A percentile compares a stretch with the other conserved stretches of the same genome.
Conservation (phyloP, 257 asterid species). For the Plantago major region DNA sequence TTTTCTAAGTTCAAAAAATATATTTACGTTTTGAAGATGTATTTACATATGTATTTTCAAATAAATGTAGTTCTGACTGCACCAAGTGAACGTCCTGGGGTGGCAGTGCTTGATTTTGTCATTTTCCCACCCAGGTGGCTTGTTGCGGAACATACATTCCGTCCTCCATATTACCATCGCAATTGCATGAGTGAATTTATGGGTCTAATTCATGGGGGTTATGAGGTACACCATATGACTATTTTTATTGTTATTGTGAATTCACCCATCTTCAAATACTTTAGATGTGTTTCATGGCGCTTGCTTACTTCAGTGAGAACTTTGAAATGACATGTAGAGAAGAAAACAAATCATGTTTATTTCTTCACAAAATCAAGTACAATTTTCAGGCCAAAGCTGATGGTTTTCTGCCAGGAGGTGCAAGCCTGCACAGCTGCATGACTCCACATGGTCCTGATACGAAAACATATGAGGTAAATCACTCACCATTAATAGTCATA, state of each 20-base stretch:
- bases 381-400: constrained; percentile 89
- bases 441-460: constrained; percentile 99
- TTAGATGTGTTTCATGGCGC: constrained; percentile 1
- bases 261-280: constrained; percentile 4
- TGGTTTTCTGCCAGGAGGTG: constrained; percentile 96
- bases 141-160: constrained; percentile 96
- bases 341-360: background rate
- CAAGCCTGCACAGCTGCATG: constrained; percentile 99
- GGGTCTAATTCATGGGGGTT: constrained; percentile 90
- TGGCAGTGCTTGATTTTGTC: constrained; percentile 96
- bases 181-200: constrained; percentile 98
- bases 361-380: constrained; percentile 3
- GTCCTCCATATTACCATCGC: constrained; percentile 97
- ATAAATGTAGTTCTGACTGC: constrained; percentile 83
- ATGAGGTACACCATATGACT: constrained; percentile 54
- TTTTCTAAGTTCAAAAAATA: constrained; percentile 1
- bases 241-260: background rate
- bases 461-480: constrained; percentile 75
- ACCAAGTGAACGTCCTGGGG: constrained; percentile 89
- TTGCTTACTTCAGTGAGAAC: background rate
- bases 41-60: background rate
- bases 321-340: background rate
- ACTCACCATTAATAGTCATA: background rate
- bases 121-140: constrained; percentile 96
- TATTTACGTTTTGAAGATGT: background rate